phyloP scores from a whole-genome alignment of 2,329 filamentous ascomycete species.

The Colletotrichum salicis region DNA sequence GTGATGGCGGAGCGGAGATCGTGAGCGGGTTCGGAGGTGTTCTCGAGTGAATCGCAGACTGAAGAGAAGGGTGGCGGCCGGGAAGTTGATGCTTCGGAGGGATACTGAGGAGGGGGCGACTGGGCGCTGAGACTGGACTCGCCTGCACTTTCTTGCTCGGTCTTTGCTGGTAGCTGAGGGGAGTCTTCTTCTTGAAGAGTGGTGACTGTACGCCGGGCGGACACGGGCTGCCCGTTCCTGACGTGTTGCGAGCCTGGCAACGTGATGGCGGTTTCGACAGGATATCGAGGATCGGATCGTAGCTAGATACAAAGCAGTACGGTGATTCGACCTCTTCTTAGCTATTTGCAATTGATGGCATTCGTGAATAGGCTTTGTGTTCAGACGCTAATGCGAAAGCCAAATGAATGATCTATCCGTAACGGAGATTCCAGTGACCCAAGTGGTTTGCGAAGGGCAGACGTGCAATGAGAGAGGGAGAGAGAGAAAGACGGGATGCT shows the following conservation, averaged over 20 bases:
- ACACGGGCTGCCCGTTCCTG: slow-evolving; percentile 56
- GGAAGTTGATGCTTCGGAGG: slow-evolving; percentile 64
- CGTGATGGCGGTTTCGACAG: slow-evolving; percentile 51
- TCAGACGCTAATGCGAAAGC: background rate
- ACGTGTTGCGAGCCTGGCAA: slow-evolving; percentile 59
- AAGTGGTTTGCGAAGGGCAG: background rate
- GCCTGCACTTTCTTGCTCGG: slow-evolving; percentile 4
- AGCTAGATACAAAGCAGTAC: background rate
- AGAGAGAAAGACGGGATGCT: background rate
- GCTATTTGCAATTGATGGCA: background rate
- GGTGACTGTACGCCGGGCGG: slow-evolving; percentile 47
- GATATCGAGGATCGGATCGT: slow-evolving; percentile 7
- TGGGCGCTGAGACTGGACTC: slow-evolving; percentile 47
- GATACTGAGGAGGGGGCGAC: slow-evolving; percentile 70
- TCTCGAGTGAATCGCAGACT: slow-evolving; percentile 59
- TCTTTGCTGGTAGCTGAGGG: slow-evolving; percentile 33
- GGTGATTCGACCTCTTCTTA: background rate
- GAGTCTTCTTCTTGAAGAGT: background rate
- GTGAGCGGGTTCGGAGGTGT: slow-evolving; percentile 50
- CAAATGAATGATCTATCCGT: background rate
- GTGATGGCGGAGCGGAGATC: slow-evolving; percentile 40
- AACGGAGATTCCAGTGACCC: background rate
- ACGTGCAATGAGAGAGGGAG: background rate
- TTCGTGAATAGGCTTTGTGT: background rate
- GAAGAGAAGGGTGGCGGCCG: slow-evolving; percentile 70